Evolutionary conservation across 306 rosid species (phyloP), one percentile per base, ranked within the genome.

Genomic region (Rosa chinensis): DNA sequence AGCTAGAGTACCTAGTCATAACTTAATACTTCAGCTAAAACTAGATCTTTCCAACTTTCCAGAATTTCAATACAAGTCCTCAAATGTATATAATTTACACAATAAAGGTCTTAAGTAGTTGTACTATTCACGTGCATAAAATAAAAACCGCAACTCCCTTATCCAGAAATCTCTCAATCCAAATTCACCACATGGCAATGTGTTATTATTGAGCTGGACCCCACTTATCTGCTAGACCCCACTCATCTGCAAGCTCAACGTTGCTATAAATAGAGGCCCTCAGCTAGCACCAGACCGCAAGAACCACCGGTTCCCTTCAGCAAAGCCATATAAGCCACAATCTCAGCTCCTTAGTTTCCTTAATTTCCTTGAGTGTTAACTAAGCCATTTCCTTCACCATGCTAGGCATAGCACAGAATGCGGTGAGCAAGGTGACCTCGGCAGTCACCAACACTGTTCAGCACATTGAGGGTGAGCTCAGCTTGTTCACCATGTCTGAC

Each of bases 401-500:
- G 77, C 52, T 55, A 20, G 52, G 77, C 21, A 3, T 73, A 6
- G 67, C 77, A 6, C 59, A 44, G 6, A 45, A 62, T 76, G 47
- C 0, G 72, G 72, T 47, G 61, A 45, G 72, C 71, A 25, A 62
- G 72, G 79, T 62, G 62, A 62, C 72, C 72, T 61, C 59, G 0
- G 3, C 49, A 16, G 66, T 77, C 53, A 17, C 52, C 74, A 67
- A 10, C 61, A 12, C 21, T 12, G 62, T 28, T 48, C 78, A 44
- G 6, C 77, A 61, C 44, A 59, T 35, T 17, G 69, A 10, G 77
- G 42, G 70, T 21, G 88, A 82, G 80, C 80, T 80, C 4, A 83
- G 79, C 82, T 84, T 89, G 6, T 77, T 90, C 25, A 82, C 78
- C 79, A 71, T 82, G 84, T 81, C 88, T 0, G 94, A 87, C 67